Base-by-base conservation (phyloP, 2,329 filamentous ascomycete genomes). In the Pyricularia sp. region DNA sequence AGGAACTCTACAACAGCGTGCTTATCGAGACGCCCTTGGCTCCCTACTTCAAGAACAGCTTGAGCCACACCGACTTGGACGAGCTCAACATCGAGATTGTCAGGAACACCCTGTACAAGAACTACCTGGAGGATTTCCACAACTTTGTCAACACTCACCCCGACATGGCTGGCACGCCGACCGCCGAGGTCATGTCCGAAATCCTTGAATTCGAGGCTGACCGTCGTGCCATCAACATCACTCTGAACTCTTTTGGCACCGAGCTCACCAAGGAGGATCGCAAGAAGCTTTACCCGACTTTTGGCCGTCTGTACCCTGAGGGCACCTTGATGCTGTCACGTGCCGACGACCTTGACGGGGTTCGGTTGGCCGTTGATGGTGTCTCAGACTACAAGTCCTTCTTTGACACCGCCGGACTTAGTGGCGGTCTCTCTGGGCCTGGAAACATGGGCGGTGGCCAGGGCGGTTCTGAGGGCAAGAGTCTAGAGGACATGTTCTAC, bases 41-140 rank as follows among this genome's bases (percentile, higher is more conserved):
- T 17, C 90, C 93, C 10, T 99, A 97, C 82, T 99, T 99, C 87
- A 98, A 99, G 83, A 93, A 93, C 74, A 97, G 92, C 73, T 85
- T 99, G 71, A 96, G 91, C 81, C 94, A 97, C 79, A 93, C 97
- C 79, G 95, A 99, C 78, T 86, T 99, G 66, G 95, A 99, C 80
- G 96, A 99, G 83, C 85, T 99, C 76, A 99, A 99, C 82, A 99
- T 99, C 75, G 95, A 99, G 82, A 99, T 99, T 79, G 92, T 99
- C 70, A 91, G 96, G 72, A 99, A 99, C 81, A 99, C 94, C 0
- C 85, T 99, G 50, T 99, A 98, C 85, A 99, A 99, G 86, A 98
- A 98, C 84, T 99, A 99, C 78, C 87, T 99, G 9, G 95, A 99
- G 79, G 95, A 98, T 78, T 99, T 99, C 79, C 88, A 98, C 83